Base-by-base conservation (phyloP, 225 moss, liverwort and hornwort species). In the Pleurozium schreberi region DNA sequence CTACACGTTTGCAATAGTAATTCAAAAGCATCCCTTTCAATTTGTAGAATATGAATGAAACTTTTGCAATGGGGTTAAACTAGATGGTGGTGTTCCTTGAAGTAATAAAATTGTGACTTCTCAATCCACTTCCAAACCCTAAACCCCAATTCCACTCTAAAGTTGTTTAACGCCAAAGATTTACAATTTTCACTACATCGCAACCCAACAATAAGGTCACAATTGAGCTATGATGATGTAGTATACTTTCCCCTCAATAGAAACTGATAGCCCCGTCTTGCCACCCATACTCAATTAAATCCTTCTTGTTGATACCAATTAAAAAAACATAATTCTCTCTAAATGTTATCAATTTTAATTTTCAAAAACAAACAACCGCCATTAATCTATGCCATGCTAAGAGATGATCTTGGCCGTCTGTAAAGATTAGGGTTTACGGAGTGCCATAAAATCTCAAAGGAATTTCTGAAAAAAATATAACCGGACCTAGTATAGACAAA, bases 1-100 rank as follows among this genome's bases (percentile, higher is more conserved):
- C 25, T 40, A 13, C 1, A n/a, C 4, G 1, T n/a, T n/a, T 38
- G 12, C 21, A 68, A 68, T 21, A 12, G 22, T 22, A 68, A 22
- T 6, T 20, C 22, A n/a, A n/a, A 38, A 38, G 12, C 4, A 0
- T n/a, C 22, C n/a, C 12, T 68, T 68, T n/a, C 6, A 68, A n/a
- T 68, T 68, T 68, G n/a, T 68, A 0, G 5, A 11, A 66, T 6
- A 36, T 36, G 23, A n/a, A 23, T 12, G 38, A 68, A 68, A 11
- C 12, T n/a, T 22, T n/a, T n/a, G 12, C 12, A n/a, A n/a, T n/a
- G 22, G 1, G 2, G 0, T 12, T n/a, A n/a, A 68, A n/a, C 3
- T 0, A 7, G 22, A 68, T n/a, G 11, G 38, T 38, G 6, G 38
- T 38, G 6, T 20, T 38, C 11, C 9, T 38, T 11, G 9, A 12